These are phyloP conservation scores for Mycena epipterygia DNA, from an alignment of 768 basidiomycete species.

Conservation along the genomic window DNA sequence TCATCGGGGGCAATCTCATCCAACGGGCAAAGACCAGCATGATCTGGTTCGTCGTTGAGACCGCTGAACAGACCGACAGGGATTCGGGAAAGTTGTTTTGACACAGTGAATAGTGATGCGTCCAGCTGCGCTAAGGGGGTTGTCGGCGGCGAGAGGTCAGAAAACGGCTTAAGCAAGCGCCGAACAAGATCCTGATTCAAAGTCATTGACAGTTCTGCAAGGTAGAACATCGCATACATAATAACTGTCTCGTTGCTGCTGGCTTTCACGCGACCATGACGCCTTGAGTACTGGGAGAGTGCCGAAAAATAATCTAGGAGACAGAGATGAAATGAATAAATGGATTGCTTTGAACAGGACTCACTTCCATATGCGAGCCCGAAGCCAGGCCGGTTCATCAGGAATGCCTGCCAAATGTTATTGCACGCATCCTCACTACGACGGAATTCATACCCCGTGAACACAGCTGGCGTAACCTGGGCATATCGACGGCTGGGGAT, in stretches of 20 bases:
- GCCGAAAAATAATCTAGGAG: constrained; percentile 70
- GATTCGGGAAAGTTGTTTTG: constrained; percentile 69
- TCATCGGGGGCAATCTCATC: constrained; percentile 60
- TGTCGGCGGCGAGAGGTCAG: constrained; percentile 56
- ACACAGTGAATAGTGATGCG: constrained; percentile 60
- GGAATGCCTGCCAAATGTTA: constrained; percentile 68
- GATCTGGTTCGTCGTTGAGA: constrained; percentile 68
- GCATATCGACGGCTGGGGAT: constrained; percentile 67
- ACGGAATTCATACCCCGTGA: constrained; percentile 63
- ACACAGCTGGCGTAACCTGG: constrained; percentile 68
- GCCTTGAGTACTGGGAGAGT: constrained; percentile 69
- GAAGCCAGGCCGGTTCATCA: constrained; percentile 80
- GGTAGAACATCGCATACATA: constrained; percentile 61
- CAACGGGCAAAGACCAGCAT: constrained; percentile 61
- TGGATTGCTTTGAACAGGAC: constrained; percentile 37
- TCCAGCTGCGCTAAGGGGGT: constrained; percentile 59
- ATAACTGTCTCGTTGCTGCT: constrained; percentile 76
- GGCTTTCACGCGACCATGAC: constrained; percentile 69
- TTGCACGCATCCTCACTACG: not conserved
- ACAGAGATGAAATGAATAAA: not conserved
- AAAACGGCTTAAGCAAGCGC: constrained; percentile 70
- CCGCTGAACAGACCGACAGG: constrained; percentile 63
- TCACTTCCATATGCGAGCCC: constrained; percentile 85
- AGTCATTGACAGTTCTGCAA: constrained; percentile 11
- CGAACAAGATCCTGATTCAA: constrained; percentile 73